Percentiles rank a stretch among this genome's conserved stretches.
Conservation (phyloP, 1,284 basidiomycete genomes). For the Hypsizygus ulmarius region DNA sequence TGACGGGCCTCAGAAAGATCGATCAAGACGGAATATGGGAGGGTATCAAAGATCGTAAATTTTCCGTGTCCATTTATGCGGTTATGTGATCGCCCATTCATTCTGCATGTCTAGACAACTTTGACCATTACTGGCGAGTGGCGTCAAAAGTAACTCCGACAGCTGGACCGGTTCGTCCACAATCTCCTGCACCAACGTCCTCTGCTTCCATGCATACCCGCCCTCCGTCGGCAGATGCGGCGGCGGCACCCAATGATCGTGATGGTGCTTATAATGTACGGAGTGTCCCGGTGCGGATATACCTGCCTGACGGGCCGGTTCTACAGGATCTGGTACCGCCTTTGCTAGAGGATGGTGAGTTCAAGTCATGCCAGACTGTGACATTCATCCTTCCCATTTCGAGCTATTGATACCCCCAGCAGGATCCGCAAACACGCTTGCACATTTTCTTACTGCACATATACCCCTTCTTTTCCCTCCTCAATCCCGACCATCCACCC, state of each 20-base stretch:
- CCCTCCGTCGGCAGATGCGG: conserved; percentile 67
- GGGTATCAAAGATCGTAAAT: conserved; percentile 84
- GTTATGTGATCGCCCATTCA: conserved; percentile 8
- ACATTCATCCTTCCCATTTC: too few species aligned
- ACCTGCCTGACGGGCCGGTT: conserved; percentile 89
- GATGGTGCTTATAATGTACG: conserved; percentile 83
- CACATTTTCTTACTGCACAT: conserved; percentile 57
- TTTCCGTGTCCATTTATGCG: conserved; percentile 5
- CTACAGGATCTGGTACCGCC: conserved; percentile 88
- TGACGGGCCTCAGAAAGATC: conserved; percentile 82
- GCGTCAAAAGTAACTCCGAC: conserved; percentile 82
- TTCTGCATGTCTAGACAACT: conserved; percentile 66
- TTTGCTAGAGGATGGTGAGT: conserved; percentile 62
- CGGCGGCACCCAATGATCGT: conserved; percentile 51
- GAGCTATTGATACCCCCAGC: not conserved
- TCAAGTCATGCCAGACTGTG: conserved; percentile 3
- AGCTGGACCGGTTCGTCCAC: conserved; percentile 52
- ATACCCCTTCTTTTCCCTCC: conserved; percentile 66
- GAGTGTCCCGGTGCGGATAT: conserved; percentile 85
- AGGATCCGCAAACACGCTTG: conserved; percentile 58
- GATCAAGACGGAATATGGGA: conserved; percentile 96
- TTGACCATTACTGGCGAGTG: conserved; percentile 91
- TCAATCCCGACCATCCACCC: conserved; percentile 38
- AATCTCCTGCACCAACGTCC: conserved; percentile 49
- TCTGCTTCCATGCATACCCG: conserved; percentile 58